phyloP scores from a whole-genome alignment of 208 protist genomes.

The Porcisia deanei region DNA sequence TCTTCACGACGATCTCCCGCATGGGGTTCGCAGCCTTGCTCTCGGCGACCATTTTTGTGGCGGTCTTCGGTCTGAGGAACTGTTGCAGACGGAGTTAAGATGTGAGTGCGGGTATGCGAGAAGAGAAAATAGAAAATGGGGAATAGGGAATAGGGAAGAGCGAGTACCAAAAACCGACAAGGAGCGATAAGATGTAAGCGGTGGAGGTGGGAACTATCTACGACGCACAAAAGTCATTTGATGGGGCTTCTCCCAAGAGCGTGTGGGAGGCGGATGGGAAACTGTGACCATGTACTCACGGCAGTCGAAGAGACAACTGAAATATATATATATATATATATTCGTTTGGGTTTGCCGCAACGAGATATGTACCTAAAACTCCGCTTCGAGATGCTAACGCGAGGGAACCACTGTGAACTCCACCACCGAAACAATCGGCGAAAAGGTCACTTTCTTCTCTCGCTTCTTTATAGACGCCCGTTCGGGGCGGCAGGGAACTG shows the following conservation, averaged over 20 bases:
- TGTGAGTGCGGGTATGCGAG: not conserved
- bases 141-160: not conserved
- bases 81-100: not conserved
- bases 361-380: not conserved
- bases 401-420: slow-evolving; percentile 18
- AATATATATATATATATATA: no score
- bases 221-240: no score
- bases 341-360: no score
- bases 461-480: slow-evolving; percentile 14
- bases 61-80: slow-evolving; percentile 33
- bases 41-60: slow-evolving; percentile 64
- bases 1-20: slow-evolving; percentile 98
- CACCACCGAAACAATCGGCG: slow-evolving; percentile 24
- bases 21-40: slow-evolving; percentile 95
- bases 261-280: no score
- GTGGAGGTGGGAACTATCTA: no score
- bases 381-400: not conserved
- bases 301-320: no score
- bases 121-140: slow-evolving; percentile 4
- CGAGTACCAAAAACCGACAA: not conserved
- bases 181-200: not conserved
- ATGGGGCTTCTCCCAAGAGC: no score
- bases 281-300: no score
- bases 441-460: slow-evolving; percentile 29
- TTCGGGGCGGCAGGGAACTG: slow-evolving; percentile 27